Base-by-base conservation (phyloP, 495 filamentous ascomycete genomes). In the Penicillium lividum region DNA sequence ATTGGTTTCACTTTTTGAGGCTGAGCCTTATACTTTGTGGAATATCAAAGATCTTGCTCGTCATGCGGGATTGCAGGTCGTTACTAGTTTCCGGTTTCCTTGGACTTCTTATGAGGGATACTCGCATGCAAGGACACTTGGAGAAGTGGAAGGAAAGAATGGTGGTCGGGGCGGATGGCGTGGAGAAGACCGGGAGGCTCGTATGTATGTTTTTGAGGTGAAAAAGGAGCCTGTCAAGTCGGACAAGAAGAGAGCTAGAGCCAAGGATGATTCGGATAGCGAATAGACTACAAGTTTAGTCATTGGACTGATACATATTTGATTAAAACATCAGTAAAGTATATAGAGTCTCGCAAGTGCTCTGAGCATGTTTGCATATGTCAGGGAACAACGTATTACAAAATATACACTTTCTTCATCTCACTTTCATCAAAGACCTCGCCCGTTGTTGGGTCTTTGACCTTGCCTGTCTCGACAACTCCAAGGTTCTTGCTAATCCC, bases 11-110 rank as follows among this genome's bases (percentile, higher is more conserved):
- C 71, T 97, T 5, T 98, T 98, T 68, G 93, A 97, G 72, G 89
- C 88, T 40, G 86, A 93, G 67, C 94, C 93, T 1, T 98, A 98
- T 70, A 92, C 90, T 8, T 79, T 97, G 10, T 98, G 94, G 94
- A 96, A 98, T 71, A 83, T 97, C 33, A 83, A 86, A 18, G 92
- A 96, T 70, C 75, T 98, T 18, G 94, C 86, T 5, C 78, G 91
- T 4, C 90, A 95, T 73, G 79, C 80, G 7, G 92, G 91, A 22
- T 75, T 97, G 49, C 79, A 80, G 49, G 89, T 96, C 51, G 79
- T 85, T 53, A 78, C 84, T 54, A 95, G 90, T 70, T 96, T 93
- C 67, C 76, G 69, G 56, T 98, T 97, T 65, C 82, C 85, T 29
- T 84, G 87, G 48, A 74, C 67, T 43, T 86, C 80, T 13, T 98